These are phyloP conservation scores for Umbelopsis sp. DNA, from an alignment of 192 early-diverging fungal species.

Conservation along the genomic window DNA sequence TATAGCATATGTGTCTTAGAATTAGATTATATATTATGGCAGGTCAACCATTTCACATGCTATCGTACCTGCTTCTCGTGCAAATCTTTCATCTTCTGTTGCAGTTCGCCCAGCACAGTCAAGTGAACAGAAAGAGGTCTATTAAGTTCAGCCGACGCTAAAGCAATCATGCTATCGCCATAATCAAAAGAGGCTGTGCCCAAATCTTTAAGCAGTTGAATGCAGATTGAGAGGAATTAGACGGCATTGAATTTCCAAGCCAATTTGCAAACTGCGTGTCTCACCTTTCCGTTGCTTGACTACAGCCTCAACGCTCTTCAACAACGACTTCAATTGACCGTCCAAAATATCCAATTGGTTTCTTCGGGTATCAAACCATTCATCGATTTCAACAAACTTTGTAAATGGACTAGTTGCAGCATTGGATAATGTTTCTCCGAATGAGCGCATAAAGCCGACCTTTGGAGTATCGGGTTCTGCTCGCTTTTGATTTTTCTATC, in stretches of 20 bases:
- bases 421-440: conserved; percentile 72
- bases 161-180: conserved; percentile 73
- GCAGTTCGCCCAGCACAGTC: conserved; percentile 73
- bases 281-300: conserved; percentile 69
- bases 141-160: conserved; percentile 74
- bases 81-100: conserved; percentile 76
- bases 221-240: not conserved
- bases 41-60: not conserved
- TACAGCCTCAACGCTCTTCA: conserved; percentile 78
- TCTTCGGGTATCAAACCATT: conserved; percentile 77
- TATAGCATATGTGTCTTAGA: conserved; percentile 11
- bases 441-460: conserved; percentile 60
- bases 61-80: conserved; percentile 70
- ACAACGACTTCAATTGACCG: conserved; percentile 72
- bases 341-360: conserved; percentile 77
- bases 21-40: not conserved
- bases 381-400: conserved; percentile 75
- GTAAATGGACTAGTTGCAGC: conserved; percentile 54
- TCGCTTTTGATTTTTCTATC: conserved; percentile 56
- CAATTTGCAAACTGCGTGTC: not conserved
- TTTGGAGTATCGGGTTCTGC: conserved; percentile 37
- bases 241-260: not conserved
- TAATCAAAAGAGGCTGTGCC: conserved; percentile 74
- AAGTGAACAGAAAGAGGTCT: conserved; percentile 67
- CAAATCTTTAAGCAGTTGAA: conserved; percentile 48